Evolutionary conservation across 208 protist genomes (phyloP), one percentile per base, ranked within the genome.

Genomic region (Trypanosoma cruzi): DNA sequence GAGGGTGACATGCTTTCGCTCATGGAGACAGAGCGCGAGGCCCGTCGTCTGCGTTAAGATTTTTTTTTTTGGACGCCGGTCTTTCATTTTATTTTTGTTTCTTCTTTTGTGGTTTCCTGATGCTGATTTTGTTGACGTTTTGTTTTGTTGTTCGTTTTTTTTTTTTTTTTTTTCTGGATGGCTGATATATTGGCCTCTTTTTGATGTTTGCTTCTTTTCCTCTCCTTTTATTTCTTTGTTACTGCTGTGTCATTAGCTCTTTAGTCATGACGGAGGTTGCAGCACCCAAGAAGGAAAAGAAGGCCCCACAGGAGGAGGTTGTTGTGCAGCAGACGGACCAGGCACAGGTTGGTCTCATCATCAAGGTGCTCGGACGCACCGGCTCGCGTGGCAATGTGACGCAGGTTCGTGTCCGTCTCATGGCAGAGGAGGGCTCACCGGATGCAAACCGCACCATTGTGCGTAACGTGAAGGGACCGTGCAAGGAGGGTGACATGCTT

Each of bases 11-110:
- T 99, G 86, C 95, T 99, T 48, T 94, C 96, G 42, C 97, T 99
- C 48, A 97, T 99, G 83, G 99, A 99, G 84, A 99, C 98, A 64
- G 99, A 99, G 90, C 96, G 99, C 92, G 99, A 99, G 89, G 99
- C 99, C 50, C 93, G 99, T 73, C 98, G 99, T 73, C 93, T 99
- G 34, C 92, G 98, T 75, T 99, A 99, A 98, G 50, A 46, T 48
- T 29, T 62, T 62, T 53, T 59, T 55, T 55, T 11, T 55, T 55
- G 6, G 28, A 32, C 26, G 50, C 22, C 26, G 11, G 60, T 66
- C 66, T 52, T 56, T 56, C 99, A 99, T 98, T 40, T 29, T 62
- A 44, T 40, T 52, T 40, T 56, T 44, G 1, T 57, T 13, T 46
- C 8, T 75, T 42, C 42, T 64, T 75, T 64, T 52, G 20, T 49